phyloP scores from a whole-genome alignment of 371 early-diverging fungal genomes.

The Vairimorpha necatrix region DNA sequence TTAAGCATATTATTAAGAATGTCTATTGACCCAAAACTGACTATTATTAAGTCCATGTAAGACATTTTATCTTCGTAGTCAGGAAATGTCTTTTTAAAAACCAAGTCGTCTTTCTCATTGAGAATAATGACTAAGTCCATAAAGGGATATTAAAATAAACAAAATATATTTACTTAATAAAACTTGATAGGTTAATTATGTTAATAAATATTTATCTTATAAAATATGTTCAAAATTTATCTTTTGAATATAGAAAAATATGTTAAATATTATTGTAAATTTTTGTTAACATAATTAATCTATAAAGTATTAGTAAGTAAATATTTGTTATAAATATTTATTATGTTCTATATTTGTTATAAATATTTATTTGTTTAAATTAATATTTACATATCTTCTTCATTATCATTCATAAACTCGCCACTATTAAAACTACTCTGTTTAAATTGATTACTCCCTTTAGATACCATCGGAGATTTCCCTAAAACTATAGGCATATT shows the following conservation, averaged over 20 bases:
- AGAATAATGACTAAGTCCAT: conserved; percentile 20
- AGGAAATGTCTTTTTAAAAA: conserved; percentile 13
- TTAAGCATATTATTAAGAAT: neutral
- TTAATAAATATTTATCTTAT: neutral
- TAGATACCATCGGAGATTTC: neutral
- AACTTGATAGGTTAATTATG: too few relatives aligned
- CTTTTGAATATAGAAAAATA: too few relatives aligned
- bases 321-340: too few relatives aligned
- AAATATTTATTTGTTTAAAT: neutral
- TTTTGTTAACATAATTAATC: too few relatives aligned
- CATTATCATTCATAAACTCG: neutral
- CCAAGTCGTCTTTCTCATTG: conserved; percentile 28
- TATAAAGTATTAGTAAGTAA: too few relatives aligned
- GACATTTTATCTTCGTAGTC: neutral
- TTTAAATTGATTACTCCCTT: neutral
- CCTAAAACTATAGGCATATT: neutral
- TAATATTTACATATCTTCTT: neutral
- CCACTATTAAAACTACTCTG: neutral
- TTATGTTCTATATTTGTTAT: too few relatives aligned
- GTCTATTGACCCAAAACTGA: conserved; percentile 33
- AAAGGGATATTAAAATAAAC: conserved; percentile 12
- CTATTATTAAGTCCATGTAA: conserved; percentile 15
- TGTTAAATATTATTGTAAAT: too few relatives aligned
- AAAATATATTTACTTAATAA: too few relatives aligned
- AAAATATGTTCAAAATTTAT: too few relatives aligned